Percentiles rank a stretch among this genome's conserved stretches.
Evolutionary conservation across 768 basidiomycete species (phyloP).

Genomic region (Naganishia antarctica): DNA sequence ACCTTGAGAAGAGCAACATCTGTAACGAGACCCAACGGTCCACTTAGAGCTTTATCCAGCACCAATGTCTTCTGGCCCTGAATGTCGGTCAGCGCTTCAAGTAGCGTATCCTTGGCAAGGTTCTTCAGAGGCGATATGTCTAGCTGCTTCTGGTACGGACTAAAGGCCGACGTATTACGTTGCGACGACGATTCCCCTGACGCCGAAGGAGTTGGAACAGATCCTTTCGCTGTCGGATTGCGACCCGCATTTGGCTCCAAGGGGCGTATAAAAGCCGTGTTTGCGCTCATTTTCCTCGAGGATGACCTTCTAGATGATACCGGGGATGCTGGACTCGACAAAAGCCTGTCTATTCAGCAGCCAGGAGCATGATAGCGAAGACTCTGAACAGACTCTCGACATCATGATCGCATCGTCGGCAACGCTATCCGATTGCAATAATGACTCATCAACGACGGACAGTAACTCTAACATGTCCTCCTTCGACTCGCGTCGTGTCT

Average conservation of each 20-base stretch:
- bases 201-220: not conserved
- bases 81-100: conserved; percentile 69
- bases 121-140: conserved; percentile 59
- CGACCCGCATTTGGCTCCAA: not conserved
- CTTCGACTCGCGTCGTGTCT: conserved; percentile 21
- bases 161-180: not conserved
- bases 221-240: not conserved
- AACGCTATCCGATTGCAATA: not conserved
- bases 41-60: conserved; percentile 79
- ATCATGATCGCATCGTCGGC: no score
- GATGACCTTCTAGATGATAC: no score
- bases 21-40: conserved; percentile 88
- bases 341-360: no score
- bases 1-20: conserved; percentile 92
- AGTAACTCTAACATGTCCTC: not conserved
- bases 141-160: conserved; percentile 30
- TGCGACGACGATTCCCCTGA: conserved; percentile 13
- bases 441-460: not conserved
- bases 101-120: conserved; percentile 69
- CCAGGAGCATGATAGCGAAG: no score
- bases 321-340: no score
- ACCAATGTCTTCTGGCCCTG: conserved; percentile 88
- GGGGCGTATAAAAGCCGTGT: not conserved
- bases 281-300: not conserved
- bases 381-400: no score